phyloP scores from a whole-genome alignment of 352 stramenopile species.

The Phytophthora lateralis region DNA sequence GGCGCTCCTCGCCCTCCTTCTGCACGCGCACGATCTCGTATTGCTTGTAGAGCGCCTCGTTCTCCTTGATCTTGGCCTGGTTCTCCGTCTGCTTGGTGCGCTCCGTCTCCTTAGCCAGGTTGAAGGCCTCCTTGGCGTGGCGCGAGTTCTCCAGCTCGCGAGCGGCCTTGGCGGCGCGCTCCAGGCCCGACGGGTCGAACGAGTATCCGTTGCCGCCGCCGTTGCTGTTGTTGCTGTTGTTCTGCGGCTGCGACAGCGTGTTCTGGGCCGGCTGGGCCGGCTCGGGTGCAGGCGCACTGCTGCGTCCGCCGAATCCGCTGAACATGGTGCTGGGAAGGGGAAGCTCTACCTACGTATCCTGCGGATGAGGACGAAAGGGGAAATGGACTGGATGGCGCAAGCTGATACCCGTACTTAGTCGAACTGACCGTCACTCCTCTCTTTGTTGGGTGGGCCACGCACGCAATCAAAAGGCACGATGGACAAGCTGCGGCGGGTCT shows the following conservation, averaged over 20 bases:
- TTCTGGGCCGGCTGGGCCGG: slow-evolving; percentile 28
- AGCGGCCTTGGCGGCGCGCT: slow-evolving; percentile 97
- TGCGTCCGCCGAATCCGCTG: slow-evolving; percentile 57
- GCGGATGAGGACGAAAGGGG: slow-evolving; percentile 17
- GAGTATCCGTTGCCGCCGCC: slow-evolving; percentile 64
- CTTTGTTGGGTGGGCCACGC: slow-evolving; percentile 20
- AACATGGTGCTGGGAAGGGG: slow-evolving; percentile 51
- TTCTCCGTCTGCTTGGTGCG: slow-evolving; percentile 95
- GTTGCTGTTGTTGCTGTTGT: slow-evolving; percentile 5
- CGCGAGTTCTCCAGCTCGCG: slow-evolving; percentile 96
- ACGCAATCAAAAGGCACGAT: slow-evolving; percentile 11
- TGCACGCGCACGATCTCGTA: slow-evolving; percentile 95
- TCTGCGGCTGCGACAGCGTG: slow-evolving; percentile 47
- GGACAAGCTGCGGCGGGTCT: slow-evolving; percentile 35
- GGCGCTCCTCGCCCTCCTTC: slow-evolving; percentile 96
- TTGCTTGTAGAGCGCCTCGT: slow-evolving; percentile 93
- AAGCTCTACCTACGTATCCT: slow-evolving; percentile 2
- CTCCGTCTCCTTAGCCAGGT: slow-evolving; percentile 96
- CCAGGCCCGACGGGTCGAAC: slow-evolving; percentile 96
- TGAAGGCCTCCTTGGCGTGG: slow-evolving; percentile 94
- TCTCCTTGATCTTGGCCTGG: slow-evolving; percentile 92
- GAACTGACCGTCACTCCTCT: slow-evolving; percentile 13
- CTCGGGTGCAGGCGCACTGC: slow-evolving; percentile 37
- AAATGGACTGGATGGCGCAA: slow-evolving; percentile 39
- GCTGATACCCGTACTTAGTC: slow-evolving; percentile 33